A percentile compares a stretch with the other conserved stretches of the same genome.
Conservation (phyloP, 306 rosid species). For the Albizia julibrissin region DNA sequence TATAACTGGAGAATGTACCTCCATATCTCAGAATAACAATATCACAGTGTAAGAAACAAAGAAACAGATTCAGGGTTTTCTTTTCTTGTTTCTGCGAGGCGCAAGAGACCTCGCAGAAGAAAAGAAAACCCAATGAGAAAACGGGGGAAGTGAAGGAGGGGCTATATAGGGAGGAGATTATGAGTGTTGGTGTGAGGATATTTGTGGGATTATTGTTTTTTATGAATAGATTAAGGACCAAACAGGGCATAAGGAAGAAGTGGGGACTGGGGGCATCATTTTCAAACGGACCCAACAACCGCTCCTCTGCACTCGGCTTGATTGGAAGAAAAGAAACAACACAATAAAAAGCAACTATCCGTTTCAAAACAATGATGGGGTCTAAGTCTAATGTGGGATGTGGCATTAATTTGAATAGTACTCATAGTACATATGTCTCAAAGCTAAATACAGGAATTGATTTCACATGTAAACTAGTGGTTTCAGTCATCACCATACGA, state of each 20-base stretch:
- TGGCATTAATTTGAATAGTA: conserved; percentile 5
- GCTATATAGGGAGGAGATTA: conserved; percentile 40
- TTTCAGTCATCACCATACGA: too few species aligned
- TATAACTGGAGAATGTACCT: conserved; percentile 31
- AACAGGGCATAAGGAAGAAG: conserved; percentile 16
- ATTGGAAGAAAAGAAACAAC: conserved; percentile 8
- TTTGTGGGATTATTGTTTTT: background rate
- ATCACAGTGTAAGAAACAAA: background rate
- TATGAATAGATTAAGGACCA: background rate
- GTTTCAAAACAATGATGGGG: conserved; percentile 11
- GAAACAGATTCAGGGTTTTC: conserved; percentile 33
- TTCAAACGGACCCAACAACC: conserved; percentile 35
- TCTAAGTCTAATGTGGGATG: background rate
- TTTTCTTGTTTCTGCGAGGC: conserved; percentile 51
- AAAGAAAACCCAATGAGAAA: conserved; percentile 43
- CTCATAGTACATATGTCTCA: background rate
- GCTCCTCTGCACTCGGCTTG: conserved; percentile 32
- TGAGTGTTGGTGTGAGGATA: background rate
- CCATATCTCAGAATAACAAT: conserved; percentile 25
- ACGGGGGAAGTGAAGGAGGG: conserved; percentile 30
- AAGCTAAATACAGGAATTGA: conserved; percentile 29
- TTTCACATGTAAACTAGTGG: conserved; percentile 34
- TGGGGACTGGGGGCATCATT: conserved; percentile 11
- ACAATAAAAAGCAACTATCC: background rate
- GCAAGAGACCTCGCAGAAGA: conserved; percentile 45